Conservation (phyloP, 169 alveolate genomes). For the Plasmodium billcollinsi region DNA sequence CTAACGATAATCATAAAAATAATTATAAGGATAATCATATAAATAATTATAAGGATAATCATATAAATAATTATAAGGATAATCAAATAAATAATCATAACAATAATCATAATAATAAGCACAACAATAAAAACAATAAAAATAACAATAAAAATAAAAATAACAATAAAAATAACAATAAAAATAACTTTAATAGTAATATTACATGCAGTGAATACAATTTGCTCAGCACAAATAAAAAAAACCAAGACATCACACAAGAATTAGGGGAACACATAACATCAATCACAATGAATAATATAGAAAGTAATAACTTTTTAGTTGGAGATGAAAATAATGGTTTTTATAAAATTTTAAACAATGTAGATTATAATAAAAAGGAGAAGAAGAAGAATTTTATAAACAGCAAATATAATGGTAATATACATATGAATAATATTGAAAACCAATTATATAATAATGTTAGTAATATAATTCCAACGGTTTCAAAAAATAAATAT, state of each 20-base stretch:
- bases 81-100: too few species aligned
- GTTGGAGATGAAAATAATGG: slow-evolving; percentile 38
- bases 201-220: neutral
- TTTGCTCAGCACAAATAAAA: slow-evolving; percentile 1
- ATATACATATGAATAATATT: neutral
- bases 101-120: too few species aligned
- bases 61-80: too few species aligned
- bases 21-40: neutral
- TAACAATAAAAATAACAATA: too few species aligned
- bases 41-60: neutral
- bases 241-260: slow-evolving; percentile 6
- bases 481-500: slow-evolving; percentile 19
- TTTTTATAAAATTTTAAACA: neutral
- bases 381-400: slow-evolving; percentile 18
- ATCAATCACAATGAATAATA: slow-evolving; percentile 36
- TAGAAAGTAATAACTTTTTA: slow-evolving; percentile 52
- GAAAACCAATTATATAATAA: slow-evolving; percentile 4
- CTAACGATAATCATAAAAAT: neutral
- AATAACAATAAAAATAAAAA: too few species aligned
- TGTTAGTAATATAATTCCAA: slow-evolving; percentile 18
- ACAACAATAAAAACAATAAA: too few species aligned
- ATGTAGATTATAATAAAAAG: slow-evolving; percentile 22
- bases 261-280: slow-evolving; percentile 7
- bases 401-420: neutral
- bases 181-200: neutral